Conservation (phyloP, 257 asterid species). For the Gentiana dahurica region DNA sequence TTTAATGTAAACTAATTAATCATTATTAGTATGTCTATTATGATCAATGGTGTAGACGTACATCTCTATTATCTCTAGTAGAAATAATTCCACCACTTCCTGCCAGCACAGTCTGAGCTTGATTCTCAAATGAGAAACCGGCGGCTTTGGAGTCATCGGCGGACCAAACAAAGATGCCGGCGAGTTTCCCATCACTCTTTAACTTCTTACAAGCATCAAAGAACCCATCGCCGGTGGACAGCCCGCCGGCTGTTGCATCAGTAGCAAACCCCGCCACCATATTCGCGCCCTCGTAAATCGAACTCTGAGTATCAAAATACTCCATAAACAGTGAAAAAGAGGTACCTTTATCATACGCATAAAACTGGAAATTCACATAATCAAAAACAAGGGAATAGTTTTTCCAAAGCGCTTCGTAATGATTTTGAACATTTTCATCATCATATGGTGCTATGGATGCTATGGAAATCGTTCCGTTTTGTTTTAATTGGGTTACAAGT, state of each 20-base stretch:
- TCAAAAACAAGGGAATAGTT: slow-evolving; percentile 7
- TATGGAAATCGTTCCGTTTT: slow-evolving; percentile 8
- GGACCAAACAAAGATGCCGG: slow-evolving; percentile 72
- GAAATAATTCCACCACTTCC: too few species aligned
- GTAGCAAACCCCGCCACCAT: slow-evolving; percentile 7
- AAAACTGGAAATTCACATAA: slow-evolving; percentile 18
- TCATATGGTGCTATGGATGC: slow-evolving; percentile 18
- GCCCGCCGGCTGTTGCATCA: slow-evolving; percentile 47
- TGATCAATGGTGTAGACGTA: too few species aligned
- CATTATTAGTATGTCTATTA: too few species aligned
- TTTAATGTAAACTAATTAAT: too few species aligned
- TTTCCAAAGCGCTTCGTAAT: slow-evolving; percentile 7
- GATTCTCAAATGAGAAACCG: slow-evolving; percentile 32
- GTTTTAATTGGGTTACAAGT: slow-evolving; percentile 6
- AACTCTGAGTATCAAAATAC: slow-evolving; percentile 3
- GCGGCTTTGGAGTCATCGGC: slow-evolving; percentile 67
- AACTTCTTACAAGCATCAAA: slow-evolving; percentile 46
- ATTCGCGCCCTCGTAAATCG: slow-evolving; percentile 7
- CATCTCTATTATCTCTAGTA: too few species aligned
- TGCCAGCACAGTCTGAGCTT: slow-evolving; percentile 20
- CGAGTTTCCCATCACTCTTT: slow-evolving; percentile 37
- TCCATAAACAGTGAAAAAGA: background rate
- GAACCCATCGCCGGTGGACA: slow-evolving; percentile 46
- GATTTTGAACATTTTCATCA: background rate
- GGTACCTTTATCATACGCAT: slow-evolving; percentile 16